Evolutionary conservation across 2,329 filamentous ascomycete species (phyloP).

Genomic region (Colletotrichum shisoi): DNA sequence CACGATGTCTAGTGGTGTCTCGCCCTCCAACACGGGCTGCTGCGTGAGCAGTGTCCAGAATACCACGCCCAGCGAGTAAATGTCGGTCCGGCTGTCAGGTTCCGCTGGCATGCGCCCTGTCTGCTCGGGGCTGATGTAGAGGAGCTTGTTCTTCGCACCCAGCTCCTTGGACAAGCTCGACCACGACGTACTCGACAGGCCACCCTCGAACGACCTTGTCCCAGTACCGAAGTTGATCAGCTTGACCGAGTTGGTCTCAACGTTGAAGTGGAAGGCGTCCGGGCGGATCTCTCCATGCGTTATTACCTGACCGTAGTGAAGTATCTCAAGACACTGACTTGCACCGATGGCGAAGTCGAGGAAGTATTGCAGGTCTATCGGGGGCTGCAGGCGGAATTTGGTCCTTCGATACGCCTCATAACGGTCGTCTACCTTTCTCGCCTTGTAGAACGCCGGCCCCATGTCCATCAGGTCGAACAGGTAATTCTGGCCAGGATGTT

Average conservation of each 20-base stretch:
- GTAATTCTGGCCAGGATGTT: conserved; percentile 77
- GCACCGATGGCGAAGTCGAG: conserved; percentile 92
- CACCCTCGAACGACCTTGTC: conserved; percentile 87
- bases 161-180: conserved; percentile 80
- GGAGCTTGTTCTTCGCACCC: conserved; percentile 86
- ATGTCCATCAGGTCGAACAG: conserved; percentile 75
- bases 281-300: conserved; percentile 91
- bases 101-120: conserved; percentile 92
- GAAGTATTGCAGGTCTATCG: conserved; percentile 77
- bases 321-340: conserved; percentile 81
- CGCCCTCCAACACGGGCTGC: conserved; percentile 79
- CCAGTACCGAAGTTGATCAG: conserved; percentile 88
- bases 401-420: conserved; percentile 57
- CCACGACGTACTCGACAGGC: conserved; percentile 86
- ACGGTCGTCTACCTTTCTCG: conserved; percentile 60
- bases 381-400: conserved; percentile 60
- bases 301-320: conserved; percentile 87
- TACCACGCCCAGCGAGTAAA: conserved; percentile 87
- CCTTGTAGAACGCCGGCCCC: conserved; percentile 75
- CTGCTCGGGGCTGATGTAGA: conserved; percentile 93
- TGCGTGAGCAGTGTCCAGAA: conserved; percentile 89
- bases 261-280: conserved; percentile 88
- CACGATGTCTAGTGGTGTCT: conserved; percentile 85
- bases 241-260: conserved; percentile 74
- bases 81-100: conserved; percentile 90